Evolutionary conservation across 495 filamentous ascomycete species (phyloP).

Genomic region (Bathelium albidoporum): DNA sequence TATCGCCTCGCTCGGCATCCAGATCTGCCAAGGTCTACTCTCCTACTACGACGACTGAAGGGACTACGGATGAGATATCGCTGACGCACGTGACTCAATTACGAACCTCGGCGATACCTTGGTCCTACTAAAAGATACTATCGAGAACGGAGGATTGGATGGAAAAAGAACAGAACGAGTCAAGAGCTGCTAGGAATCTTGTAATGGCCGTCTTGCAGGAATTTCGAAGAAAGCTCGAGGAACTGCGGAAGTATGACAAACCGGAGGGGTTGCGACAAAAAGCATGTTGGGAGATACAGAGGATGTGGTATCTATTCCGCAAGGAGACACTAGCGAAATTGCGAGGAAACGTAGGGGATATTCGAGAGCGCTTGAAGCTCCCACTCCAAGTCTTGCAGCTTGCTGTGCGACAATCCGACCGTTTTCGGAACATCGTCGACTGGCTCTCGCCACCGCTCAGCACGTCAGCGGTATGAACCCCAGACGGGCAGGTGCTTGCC

Average conservation of each 20-base stretch:
- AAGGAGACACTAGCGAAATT: conserved; percentile 5
- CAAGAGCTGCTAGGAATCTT: conserved; percentile 1
- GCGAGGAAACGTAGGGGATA: background rate
- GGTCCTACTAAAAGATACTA: background rate
- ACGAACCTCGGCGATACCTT: conserved; percentile 7
- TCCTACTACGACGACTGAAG: conserved; percentile 13
- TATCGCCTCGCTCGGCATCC: conserved; percentile 12
- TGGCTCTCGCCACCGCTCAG: conserved; percentile 16
- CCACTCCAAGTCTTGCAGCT: conserved; percentile 10
- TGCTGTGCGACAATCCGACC: conserved; percentile 8
- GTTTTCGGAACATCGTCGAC: conserved; percentile 12
- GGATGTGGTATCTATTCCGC: conserved; percentile 6
- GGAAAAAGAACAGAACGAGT: background rate
- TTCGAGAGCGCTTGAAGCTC: background rate
- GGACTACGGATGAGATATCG: conserved; percentile 10
- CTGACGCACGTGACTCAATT: background rate
- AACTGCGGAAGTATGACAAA: background rate
- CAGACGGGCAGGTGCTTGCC: conserved; percentile 17
- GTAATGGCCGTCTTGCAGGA: background rate
- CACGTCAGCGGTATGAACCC: conserved; percentile 13
- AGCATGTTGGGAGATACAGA: background rate
- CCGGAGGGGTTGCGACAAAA: conserved; percentile 4
- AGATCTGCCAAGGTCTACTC: conserved; percentile 14
- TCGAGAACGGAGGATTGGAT: background rate
- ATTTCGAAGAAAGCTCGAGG: conserved; percentile 3